Evolutionary conservation across 768 basidiomycete species (phyloP), one percentile per base, ranked within the genome.

Genomic region (Xerocomellus amylosporus): DNA sequence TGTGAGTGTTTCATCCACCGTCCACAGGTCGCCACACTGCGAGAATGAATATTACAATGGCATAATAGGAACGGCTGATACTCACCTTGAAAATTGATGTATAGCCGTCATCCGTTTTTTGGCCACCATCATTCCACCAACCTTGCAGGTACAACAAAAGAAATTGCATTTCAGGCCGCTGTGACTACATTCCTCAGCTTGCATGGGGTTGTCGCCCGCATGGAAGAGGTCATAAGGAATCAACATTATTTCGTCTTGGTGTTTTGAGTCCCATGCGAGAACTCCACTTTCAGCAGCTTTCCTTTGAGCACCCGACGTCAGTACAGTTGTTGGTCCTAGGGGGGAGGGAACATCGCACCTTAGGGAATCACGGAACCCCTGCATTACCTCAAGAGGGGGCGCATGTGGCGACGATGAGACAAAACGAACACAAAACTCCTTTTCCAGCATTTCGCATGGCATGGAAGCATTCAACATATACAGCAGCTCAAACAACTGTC

Each of bases 391-490:
- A 60, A 69, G 54, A 0, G 70, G 66, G 0, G 63, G 49, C 0
- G 71, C 72, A 63, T 74, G 64, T 4, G 74, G 74, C 3, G 71
- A 76, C 0, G 63, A 58, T 0, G 67, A 55, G 2, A 74, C 56
- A 57, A 72, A 74, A 0, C 42, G 59, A 75, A n/a, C n/a, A n/a
- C n/a, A n/a, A n/a, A n/a, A n/a, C n/a, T n/a, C n/a, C n/a, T n/a
- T n/a, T n/a, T n/a, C 70, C 0, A 75, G 34, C 20, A 64, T 60
- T 26, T 63, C 5, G 0, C 42, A 0, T 62, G 57, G 3, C 65
- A 73, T 0, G 70, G 38, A n/a, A 0, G 45, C 70, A 54, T 74
- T 73, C 0, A 65, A 71, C 55, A 73, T 58, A 24, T 75, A 75
- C n/a, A n/a, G n/a, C n/a, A n/a, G n/a, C n/a, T n/a, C n/a, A n/a